Percentiles rank a stretch among this genome's conserved stretches.
These are phyloP conservation scores for Penicillium parvum DNA, from an alignment of 495 filamentous ascomycete genomes.

Conservation along the genomic window DNA sequence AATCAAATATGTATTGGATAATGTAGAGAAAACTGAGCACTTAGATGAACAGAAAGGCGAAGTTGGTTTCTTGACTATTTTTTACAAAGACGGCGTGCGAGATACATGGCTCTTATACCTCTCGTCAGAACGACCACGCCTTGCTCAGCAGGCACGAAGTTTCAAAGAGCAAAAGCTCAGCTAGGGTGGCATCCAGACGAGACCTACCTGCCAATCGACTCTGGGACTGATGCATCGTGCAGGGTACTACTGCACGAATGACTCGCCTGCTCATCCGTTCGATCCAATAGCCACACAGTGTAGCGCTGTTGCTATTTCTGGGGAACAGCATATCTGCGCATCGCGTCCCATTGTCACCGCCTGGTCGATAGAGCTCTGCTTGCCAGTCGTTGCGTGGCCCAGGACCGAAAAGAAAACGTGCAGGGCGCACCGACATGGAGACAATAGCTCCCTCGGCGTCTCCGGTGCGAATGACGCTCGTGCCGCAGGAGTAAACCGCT, in stretches of 20 bases:
- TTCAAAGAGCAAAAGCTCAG: too few relatives aligned
- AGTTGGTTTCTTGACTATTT: conserved; percentile 6
- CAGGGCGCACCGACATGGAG: conserved; percentile 1
- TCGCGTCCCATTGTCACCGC: neutral
- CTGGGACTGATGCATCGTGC: too few relatives aligned
- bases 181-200: too few relatives aligned
- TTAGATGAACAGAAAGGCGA: neutral
- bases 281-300: neutral
- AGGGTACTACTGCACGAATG: neutral
- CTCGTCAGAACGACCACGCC: conserved; percentile 4
- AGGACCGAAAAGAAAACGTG: conserved; percentile 1
- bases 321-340: neutral
- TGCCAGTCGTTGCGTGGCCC: neutral
- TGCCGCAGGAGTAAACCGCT: neutral
- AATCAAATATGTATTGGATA: conserved; percentile 3
- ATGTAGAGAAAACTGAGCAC: conserved; percentile 2
- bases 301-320: conserved; percentile 1
- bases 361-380: neutral
- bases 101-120: conserved; percentile 7
- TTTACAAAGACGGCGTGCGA: neutral
- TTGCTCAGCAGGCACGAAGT: conserved; percentile 3
- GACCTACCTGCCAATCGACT: too few relatives aligned
- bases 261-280: neutral
- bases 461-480: conserved; percentile 1
- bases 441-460: neutral